Percentiles rank a stretch among this genome's conserved stretches.
These are phyloP conservation scores for Centrapalus pauciflorus DNA, from an alignment of 129 eudicot species.

Conservation along the genomic window DNA sequence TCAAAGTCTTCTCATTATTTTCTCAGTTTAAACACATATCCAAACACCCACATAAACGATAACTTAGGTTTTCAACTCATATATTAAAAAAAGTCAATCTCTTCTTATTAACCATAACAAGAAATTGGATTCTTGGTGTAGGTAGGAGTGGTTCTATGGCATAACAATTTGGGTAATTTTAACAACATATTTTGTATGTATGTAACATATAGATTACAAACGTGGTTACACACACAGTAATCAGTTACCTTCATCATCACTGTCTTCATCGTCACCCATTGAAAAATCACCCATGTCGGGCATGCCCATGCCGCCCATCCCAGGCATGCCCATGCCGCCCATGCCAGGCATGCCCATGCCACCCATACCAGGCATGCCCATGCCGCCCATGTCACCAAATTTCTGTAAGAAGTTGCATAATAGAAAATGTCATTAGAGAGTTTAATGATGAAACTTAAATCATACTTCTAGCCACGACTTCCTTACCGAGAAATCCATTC, in stretches of 20 bases:
- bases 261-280: conserved; percentile 57
- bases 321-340: conserved; percentile 44
- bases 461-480: not conserved
- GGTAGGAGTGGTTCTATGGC: too few relatives aligned
- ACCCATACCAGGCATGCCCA: conserved; percentile 34
- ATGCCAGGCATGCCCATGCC: conserved; percentile 29
- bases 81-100: not conserved
- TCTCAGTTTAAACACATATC: too few relatives aligned
- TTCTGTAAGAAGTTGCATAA: conserved; percentile 28
- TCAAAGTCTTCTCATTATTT: too few relatives aligned
- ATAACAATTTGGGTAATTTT: too few relatives aligned
- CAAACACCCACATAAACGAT: not conserved
- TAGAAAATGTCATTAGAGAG: not conserved
- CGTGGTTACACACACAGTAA: too few relatives aligned
- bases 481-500: conserved; percentile 92
- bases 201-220: too few relatives aligned
- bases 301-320: conserved; percentile 44
- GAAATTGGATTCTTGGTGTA: too few relatives aligned
- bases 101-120: too few relatives aligned
- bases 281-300: conserved; percentile 33
- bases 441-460: not conserved
- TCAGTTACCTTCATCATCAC: conserved; percentile 65
- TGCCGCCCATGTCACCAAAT: conserved; percentile 51
- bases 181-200: too few relatives aligned
- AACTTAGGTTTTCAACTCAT: too few relatives aligned